Conservation (phyloP, 2,329 filamentous ascomycete species). For the Davidsoniella virescens region DNA sequence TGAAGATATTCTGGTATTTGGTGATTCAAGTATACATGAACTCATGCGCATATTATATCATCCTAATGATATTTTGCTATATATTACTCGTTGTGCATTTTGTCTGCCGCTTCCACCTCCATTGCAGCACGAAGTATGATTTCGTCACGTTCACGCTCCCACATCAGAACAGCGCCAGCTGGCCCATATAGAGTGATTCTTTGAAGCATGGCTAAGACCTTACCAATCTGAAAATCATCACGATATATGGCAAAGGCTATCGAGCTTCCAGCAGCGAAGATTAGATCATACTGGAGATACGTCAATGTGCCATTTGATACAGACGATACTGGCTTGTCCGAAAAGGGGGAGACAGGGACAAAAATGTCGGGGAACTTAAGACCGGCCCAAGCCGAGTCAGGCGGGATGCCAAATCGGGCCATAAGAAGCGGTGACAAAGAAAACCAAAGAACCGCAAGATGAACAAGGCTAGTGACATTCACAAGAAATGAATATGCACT, state of each 20-base stretch:
- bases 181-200: slow-evolving; percentile 9
- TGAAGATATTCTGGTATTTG: too few relatives aligned
- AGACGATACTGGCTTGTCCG: slow-evolving; percentile 3
- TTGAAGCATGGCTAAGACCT: background rate
- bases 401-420: background rate
- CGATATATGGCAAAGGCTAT: slow-evolving; percentile 5
- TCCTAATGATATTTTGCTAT: background rate
- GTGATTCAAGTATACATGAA: too few relatives aligned
- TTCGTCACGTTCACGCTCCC: slow-evolving; percentile 8
- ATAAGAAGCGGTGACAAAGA: slow-evolving; percentile 4
- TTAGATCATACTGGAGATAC: slow-evolving; percentile 17
- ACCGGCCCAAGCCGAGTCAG: slow-evolving; percentile 2
- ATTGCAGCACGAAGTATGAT: slow-evolving; percentile 7
- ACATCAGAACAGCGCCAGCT: slow-evolving; percentile 8
- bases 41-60: too few relatives aligned
- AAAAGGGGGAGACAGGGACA: slow-evolving; percentile 10
- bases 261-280: slow-evolving; percentile 13
- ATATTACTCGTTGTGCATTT: background rate
- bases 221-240: background rate
- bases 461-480: background rate
- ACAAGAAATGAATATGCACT: slow-evolving; percentile 13
- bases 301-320: slow-evolving; percentile 12
- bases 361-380: slow-evolving; percentile 13
- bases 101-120: slow-evolving; percentile 10
- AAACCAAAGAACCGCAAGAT: slow-evolving; percentile 12